phyloP scores from a whole-genome alignment of 345 rosid genomes.

The Salix purpurea region DNA sequence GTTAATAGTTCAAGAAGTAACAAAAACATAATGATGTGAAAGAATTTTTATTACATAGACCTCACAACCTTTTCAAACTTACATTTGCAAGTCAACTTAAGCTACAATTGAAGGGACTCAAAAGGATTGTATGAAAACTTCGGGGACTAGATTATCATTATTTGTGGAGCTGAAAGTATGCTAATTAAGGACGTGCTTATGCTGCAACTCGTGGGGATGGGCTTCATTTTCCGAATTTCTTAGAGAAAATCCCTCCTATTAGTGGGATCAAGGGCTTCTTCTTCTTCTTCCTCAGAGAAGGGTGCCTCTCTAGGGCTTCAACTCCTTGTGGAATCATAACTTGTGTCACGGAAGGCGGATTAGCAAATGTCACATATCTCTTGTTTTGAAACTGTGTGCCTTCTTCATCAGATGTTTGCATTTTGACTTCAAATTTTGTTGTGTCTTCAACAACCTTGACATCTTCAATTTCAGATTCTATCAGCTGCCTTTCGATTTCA shows the following conservation, averaged over 20 bases:
- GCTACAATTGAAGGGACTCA: not conserved
- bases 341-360: constrained; percentile 34
- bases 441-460: constrained; percentile 40
- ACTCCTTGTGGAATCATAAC: constrained; percentile 30
- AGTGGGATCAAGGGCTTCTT: constrained; percentile 66
- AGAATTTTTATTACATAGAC: not conserved
- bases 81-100: not conserved
- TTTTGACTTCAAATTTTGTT: constrained; percentile 33
- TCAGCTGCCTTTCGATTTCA: constrained; percentile 20
- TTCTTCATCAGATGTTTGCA: constrained; percentile 7
- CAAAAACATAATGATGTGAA: not conserved
- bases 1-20: not conserved
- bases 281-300: constrained; percentile 58
- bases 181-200: not conserved
- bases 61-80: not conserved
- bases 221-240: constrained; percentile 26
- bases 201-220: constrained; percentile 2
- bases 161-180: not conserved
- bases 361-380: constrained; percentile 62
- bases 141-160: not conserved
- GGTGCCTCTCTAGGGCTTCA: constrained; percentile 55
- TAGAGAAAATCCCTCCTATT: constrained; percentile 62
- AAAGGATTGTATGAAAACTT: too few species aligned
- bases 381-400: constrained; percentile 44
- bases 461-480: constrained; percentile 36